These are phyloP conservation scores for Eucalyptus cloeziana DNA, from an alignment of 345 rosid genomes.

Conservation along the genomic window DNA sequence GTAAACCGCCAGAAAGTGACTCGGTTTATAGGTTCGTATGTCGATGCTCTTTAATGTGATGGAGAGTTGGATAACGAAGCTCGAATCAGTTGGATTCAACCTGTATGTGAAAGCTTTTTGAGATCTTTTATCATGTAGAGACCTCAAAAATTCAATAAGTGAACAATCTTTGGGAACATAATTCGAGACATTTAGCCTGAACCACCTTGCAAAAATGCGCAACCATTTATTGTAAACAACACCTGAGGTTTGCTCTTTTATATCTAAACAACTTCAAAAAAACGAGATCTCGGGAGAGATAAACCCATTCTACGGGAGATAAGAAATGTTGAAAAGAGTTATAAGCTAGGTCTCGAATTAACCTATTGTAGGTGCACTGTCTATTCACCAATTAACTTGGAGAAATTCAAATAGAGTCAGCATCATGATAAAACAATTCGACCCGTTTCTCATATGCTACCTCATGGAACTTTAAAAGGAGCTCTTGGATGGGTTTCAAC, in stretches of 20 bases:
- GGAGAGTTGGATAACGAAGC: not conserved
- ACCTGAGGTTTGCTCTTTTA: too few relatives aligned
- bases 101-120: not conserved
- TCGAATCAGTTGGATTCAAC: not conserved
- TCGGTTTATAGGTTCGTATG: not conserved
- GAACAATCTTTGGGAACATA: not conserved
- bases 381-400: not conserved
- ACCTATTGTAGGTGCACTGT: not conserved
- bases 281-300: not conserved
- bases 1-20: not conserved
- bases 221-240: too few relatives aligned
- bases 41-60: not conserved
- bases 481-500: not conserved
- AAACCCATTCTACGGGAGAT: fast-evolving
- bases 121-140: too few relatives aligned
- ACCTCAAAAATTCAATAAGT: not conserved
- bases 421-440: not conserved
- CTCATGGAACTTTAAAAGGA: not conserved
- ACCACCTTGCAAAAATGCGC: not conserved
- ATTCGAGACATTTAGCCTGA: not conserved
- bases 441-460: not conserved
- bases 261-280: not conserved
- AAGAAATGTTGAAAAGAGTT: not conserved
- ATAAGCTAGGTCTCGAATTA: not conserved
- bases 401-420: not conserved